Evolutionary conservation across 306 rosid species (phyloP).

Genomic region (peach (Prunus persica)): Prunus_persica_NCBIv2 NC_034009.1:29937001-29937500

Average conservation of each 20-base stretch:
- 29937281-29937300: neutral
- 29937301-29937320: neutral
- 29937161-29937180: neutral
- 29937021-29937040: conserved; percentile 35
- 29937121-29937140: neutral
- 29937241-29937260: neutral
- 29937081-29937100: conserved; percentile 22
- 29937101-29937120: neutral
- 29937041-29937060: conserved; percentile 18
- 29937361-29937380: neutral
- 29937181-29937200: neutral
- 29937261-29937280: neutral
- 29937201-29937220: neutral
- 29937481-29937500: neutral
- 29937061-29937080: conserved; percentile 25
- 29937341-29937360: neutral
- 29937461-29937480: neutral
- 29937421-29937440: neutral
- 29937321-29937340: neutral
- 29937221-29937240: too few relatives aligned
- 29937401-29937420: neutral
- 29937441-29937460: conserved; percentile 5
- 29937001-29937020: conserved; percentile 20
- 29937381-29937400: neutral
- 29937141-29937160: conserved; percentile 4